Percentiles rank a stretch among this genome's conserved stretches.
Evolutionary conservation across 257 asterid species (phyloP).

Genomic region (Pogostemon cablin): DNA sequence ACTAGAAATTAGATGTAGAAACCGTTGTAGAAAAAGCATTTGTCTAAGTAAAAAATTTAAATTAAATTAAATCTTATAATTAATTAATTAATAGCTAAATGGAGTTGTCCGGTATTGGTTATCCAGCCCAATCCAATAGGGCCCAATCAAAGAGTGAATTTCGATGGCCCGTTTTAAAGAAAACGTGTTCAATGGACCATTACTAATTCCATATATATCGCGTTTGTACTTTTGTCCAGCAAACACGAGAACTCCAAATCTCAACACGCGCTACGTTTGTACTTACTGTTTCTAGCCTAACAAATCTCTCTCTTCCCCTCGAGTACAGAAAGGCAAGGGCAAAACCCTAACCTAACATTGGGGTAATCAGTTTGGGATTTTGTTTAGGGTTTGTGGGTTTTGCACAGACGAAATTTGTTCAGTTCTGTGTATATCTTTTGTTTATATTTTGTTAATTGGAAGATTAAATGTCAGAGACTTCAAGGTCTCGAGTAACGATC

Average conservation of each 20-base stretch:
- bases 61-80: too few species aligned
- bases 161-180: too few species aligned
- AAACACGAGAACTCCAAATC: neutral
- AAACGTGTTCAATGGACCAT: too few species aligned
- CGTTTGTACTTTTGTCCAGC: neutral
- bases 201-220: too few species aligned
- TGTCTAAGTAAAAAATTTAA: too few species aligned
- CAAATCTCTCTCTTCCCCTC: conserved; percentile 13
- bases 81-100: too few species aligned
- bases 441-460: conserved; percentile 26
- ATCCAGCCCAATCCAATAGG: too few species aligned
- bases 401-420: neutral
- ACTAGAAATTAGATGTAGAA: too few species aligned
- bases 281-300: conserved; percentile 12
- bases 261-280: conserved; percentile 33
- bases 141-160: too few species aligned
- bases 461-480: conserved; percentile 65
- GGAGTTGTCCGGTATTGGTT: too few species aligned
- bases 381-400: conserved; percentile 28
- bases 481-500: conserved; percentile 81
- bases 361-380: conserved; percentile 12
- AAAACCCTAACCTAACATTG: conserved; percentile 44
- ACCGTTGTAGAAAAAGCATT: too few species aligned
- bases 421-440: neutral
- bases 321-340: conserved; percentile 1